Base-by-base conservation (phyloP, 805 yeast species). In the Hemisphaericaspora nanyangensis region DNA sequence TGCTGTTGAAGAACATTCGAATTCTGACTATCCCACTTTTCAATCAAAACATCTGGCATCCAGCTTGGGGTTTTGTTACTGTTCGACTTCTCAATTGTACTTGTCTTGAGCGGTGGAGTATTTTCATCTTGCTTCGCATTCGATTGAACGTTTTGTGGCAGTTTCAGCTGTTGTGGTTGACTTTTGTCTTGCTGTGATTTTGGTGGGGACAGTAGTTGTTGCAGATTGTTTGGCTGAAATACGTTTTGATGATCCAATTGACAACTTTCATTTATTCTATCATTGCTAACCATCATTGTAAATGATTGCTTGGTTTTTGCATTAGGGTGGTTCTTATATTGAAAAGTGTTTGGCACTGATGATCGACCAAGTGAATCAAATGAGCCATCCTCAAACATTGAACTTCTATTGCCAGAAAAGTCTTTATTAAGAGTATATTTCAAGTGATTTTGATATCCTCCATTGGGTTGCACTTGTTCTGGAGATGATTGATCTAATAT, bases 321-420 rank as follows among this genome's bases (percentile, higher is more conserved):
- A 42, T 67, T 68, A 5, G 73, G 73, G 44, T 65, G 70, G n/a
- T 68, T 60, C 45, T 67, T 68, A 41, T 67, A 61, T 42, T 66
- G 63, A 56, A 68, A 68, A 1, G 74, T 68, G 40, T 68, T 68
- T 17, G 74, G 73, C 16, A 65, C 63, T 1, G 72, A 65, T 5
- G 44, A 46, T n/a, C n/a, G n/a, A 1, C 54, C 32, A 4, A 50
- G 54, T 18, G 51, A 46, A 17, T 37, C 34, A 27, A 31, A 31
- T 15, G 40, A 27, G 18, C 11, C 19, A 6, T n/a, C 31, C 5
- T 10, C 31, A 12, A 37, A 24, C 28, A 40, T 29, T 31, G 44
- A 31, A 31, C 43, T 42, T 29, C 45, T 47, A 17, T 52, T 56
- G 22, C 43, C 48, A 19, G 52, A 51, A 45, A 66, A 68, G 7